Evolutionary conservation across 2,329 filamentous ascomycete species (phyloP).

Genomic region (Alternaria tenuissima): DNA sequence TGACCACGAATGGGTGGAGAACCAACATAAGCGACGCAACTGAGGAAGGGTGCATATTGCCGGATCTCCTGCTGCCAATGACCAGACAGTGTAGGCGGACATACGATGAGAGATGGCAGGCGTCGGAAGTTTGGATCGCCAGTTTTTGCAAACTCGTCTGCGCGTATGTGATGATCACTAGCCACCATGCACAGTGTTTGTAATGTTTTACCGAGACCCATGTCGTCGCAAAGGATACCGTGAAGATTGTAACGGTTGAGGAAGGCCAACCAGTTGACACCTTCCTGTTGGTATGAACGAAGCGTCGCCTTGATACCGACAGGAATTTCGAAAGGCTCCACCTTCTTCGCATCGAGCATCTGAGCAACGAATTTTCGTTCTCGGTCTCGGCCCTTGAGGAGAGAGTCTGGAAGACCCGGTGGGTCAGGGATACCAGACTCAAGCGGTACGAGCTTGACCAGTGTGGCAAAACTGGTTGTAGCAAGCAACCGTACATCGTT

Average conservation of each 20-base stretch:
- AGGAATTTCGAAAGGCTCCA: slow-evolving; percentile 91
- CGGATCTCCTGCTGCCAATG: slow-evolving; percentile 99
- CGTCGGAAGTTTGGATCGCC: slow-evolving; percentile 78
- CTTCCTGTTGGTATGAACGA: slow-evolving; percentile 96
- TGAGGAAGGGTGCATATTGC: slow-evolving; percentile 93
- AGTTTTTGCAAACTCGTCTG: slow-evolving; percentile 87
- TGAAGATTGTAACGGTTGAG: slow-evolving; percentile 98
- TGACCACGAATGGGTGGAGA: slow-evolving; percentile 80
- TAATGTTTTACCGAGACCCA: slow-evolving; percentile 97
- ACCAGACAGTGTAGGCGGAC: slow-evolving; percentile 92
- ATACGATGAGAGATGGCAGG: slow-evolving; percentile 92
- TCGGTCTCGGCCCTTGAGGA: slow-evolving; percentile 88
- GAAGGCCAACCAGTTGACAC: slow-evolving; percentile 98
- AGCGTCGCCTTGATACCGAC: slow-evolving; percentile 97
- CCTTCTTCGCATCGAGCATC: slow-evolving; percentile 95
- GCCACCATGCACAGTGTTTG: slow-evolving; percentile 98
- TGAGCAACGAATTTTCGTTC: slow-evolving; percentile 97
- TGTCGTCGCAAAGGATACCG: slow-evolving; percentile 97
- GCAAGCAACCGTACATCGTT: slow-evolving; percentile 93
- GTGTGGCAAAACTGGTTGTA: slow-evolving; percentile 94
- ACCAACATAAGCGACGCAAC: slow-evolving; percentile 88
- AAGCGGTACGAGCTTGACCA: slow-evolving; percentile 95
- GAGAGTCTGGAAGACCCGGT: slow-evolving; percentile 85
- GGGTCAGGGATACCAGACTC: slow-evolving; percentile 98
- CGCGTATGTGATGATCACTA: slow-evolving; percentile 93